A percentile compares a stretch with the other conserved stretches of the same genome.
Conservation (phyloP, 768 basidiomycete genomes). For the Kwoniella dendrophila region DNA sequence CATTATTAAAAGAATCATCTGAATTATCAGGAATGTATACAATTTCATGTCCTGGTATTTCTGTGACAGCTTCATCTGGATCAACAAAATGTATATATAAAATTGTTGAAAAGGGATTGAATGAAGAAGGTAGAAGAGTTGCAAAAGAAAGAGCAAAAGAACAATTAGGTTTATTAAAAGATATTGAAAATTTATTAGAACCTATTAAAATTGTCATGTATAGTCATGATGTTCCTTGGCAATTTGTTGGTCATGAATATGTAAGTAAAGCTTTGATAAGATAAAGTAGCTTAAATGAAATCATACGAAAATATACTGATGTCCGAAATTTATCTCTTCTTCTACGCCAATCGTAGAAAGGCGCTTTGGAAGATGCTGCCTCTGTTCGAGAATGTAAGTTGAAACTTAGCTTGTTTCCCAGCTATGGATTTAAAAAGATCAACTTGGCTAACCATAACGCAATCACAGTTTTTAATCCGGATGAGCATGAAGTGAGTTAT, state of each 20-base stretch:
- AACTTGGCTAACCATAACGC: conserved; percentile 15
- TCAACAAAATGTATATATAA: conserved; percentile 31
- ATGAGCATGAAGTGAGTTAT: conserved; percentile 46
- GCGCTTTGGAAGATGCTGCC: conserved; percentile 48
- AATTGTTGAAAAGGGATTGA: conserved; percentile 38
- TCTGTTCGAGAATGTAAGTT: conserved; percentile 48
- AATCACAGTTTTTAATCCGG: conserved; percentile 40
- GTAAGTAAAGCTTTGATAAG: too few species aligned
- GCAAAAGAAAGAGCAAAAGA: conserved; percentile 40
- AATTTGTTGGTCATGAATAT: conserved; percentile 52
- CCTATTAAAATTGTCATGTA: conserved; percentile 45
- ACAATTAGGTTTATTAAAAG: conserved; percentile 44
- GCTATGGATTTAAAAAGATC: background rate
- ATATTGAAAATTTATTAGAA: conserved; percentile 39
- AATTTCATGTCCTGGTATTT: conserved; percentile 38
- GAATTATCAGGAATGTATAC: conserved; percentile 44
- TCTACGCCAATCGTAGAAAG: conserved; percentile 34
- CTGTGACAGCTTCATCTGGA: background rate
- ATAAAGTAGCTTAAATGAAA: too few species aligned
- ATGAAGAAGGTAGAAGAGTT: conserved; percentile 38
- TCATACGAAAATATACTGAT: too few species aligned
- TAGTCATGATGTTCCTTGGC: conserved; percentile 52
- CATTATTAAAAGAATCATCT: conserved; percentile 28
- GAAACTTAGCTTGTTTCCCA: background rate
- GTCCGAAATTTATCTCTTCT: too few species aligned